Percentiles rank a stretch among this genome's conserved stretches.
Conservation (phyloP, 1,284 basidiomycete genomes). For the Golubevia sp. region DNA sequence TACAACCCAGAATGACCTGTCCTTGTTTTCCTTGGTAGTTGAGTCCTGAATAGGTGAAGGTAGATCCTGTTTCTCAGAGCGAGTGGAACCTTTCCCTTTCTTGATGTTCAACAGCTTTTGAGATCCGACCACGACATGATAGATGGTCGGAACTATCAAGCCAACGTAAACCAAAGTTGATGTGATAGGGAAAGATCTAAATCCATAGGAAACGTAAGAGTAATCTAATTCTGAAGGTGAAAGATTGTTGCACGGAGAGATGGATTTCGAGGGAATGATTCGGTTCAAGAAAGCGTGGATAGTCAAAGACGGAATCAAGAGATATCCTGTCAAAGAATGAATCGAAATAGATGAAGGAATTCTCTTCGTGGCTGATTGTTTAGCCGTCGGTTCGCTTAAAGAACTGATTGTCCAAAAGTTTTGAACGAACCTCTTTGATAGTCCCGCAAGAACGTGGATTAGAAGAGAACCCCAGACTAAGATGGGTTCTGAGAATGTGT, state of each 20-base stretch:
- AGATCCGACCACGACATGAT: neutral
- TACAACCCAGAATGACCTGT: neutral
- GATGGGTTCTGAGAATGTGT: conserved; percentile 25
- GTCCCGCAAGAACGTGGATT: conserved; percentile 23
- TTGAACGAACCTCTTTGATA: conserved; percentile 15
- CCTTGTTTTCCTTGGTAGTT: neutral
- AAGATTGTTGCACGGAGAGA: conserved; percentile 21
- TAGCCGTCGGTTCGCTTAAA: neutral
- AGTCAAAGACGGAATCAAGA: conserved; percentile 23
- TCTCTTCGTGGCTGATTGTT: neutral
- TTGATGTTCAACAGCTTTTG: neutral
- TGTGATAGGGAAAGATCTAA: conserved; percentile 2
- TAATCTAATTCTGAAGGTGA: conserved; percentile 47
- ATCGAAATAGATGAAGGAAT: neutral
- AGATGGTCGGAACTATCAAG: neutral
- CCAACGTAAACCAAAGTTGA: neutral
- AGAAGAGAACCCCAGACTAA: conserved; percentile 34
- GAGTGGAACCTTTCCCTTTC: neutral
- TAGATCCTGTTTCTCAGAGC: neutral
- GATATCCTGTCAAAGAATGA: conserved; percentile 22
- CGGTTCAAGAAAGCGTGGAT: conserved; percentile 40
- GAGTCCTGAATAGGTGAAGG: neutral
- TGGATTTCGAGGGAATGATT: conserved; percentile 18
- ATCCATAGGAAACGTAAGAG: conserved; percentile 32
- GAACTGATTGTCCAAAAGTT: conserved; percentile 7